Base-by-base conservation (phyloP, 1,284 basidiomycete species). In the Inonotus obliquus region DNA sequence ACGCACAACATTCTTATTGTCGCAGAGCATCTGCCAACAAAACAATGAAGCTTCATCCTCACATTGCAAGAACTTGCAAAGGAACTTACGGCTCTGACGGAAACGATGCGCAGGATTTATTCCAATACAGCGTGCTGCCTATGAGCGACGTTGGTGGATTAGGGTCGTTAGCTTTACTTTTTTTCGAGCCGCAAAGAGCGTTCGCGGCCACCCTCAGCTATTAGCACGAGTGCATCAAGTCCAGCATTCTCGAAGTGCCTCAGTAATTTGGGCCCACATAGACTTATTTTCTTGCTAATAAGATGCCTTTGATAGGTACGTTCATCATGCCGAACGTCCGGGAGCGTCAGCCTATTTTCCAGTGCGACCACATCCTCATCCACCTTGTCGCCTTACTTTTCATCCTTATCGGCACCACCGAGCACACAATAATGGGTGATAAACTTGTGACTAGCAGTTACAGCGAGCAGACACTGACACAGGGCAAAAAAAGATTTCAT, bases 61-160 rank as follows among this genome's bases (percentile, higher is more conserved):
- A 96, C 93, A 0, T 74, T 96, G 48, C 93, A 97, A 73, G 95
- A 97, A 71, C 96, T 96, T 70, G 84, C 91, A 5, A 78, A 82
- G 62, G 95, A 97, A 72, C 75, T 96, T 51, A 79, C 89, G 48
- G 86, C 85, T 44, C 82, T 97, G 3, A 80, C 93, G 0, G 91
- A 94, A 69, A 87, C 92, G 0, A 89, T 95, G 79, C 79, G 84
- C 56, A 81, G 89, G 60, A 85, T 92, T 59, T 87, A 87, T 65
- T 78, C n/a, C 73, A 59, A 80, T 84, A 52, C 86, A 91, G 70
- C 80, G 80, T 61, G 75, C 76, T 25, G 74, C 75, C 53, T 74
- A 75, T 52, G 68, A 72, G 19, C 71, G 73, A 38, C 77, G 77
- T 73, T 80, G 78, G 75, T 74, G 68, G 62, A 72, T 75, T 37